Evolutionary conservation across 2,329 filamentous ascomycete genomes (phyloP).

Genomic region (Verticillium nonalfalfae): DNA sequence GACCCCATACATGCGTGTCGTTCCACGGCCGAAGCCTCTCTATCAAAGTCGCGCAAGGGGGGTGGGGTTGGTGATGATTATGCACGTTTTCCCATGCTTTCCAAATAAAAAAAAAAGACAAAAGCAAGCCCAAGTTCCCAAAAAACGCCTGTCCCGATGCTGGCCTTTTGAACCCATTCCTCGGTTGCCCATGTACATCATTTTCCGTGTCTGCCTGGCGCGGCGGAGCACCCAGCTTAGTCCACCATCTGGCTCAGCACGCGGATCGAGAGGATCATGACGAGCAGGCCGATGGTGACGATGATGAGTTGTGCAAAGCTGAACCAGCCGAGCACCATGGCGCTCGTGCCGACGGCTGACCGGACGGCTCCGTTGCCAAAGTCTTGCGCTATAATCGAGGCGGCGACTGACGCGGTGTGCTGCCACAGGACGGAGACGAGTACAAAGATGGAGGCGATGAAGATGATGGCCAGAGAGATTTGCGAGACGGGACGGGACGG

Average conservation of each 20-base stretch:
- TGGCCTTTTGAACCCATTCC: background rate
- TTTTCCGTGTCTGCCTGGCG: background rate
- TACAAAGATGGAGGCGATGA: slow-evolving; percentile 64
- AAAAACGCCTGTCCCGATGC: background rate
- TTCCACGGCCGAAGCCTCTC: background rate
- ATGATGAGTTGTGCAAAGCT: slow-evolving; percentile 89
- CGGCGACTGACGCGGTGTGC: slow-evolving; percentile 93
- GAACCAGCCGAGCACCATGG: slow-evolving; percentile 98
- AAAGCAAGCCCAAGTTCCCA: background rate
- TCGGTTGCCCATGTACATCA: background rate
- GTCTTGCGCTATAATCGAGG: slow-evolving; percentile 87
- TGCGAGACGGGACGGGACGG: slow-evolving; percentile 89
- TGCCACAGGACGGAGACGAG: slow-evolving; percentile 80
- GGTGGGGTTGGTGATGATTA: background rate
- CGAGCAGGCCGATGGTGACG: slow-evolving; percentile 87
- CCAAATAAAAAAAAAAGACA: background rate
- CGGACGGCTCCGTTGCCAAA: slow-evolving; percentile 84
- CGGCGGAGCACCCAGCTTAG: background rate
- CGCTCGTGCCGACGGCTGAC: slow-evolving; percentile 84
- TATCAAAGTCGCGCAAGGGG: background rate
- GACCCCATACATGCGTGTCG: background rate
- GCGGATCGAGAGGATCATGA: slow-evolving; percentile 94
- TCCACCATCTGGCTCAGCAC: slow-evolving; percentile 58
- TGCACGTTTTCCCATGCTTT: background rate
- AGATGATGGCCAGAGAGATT: slow-evolving; percentile 88